These are phyloP conservation scores for Rhizopus sp. DNA, from an alignment of 371 early-diverging fungal genomes.

Conservation along the genomic window DNA sequence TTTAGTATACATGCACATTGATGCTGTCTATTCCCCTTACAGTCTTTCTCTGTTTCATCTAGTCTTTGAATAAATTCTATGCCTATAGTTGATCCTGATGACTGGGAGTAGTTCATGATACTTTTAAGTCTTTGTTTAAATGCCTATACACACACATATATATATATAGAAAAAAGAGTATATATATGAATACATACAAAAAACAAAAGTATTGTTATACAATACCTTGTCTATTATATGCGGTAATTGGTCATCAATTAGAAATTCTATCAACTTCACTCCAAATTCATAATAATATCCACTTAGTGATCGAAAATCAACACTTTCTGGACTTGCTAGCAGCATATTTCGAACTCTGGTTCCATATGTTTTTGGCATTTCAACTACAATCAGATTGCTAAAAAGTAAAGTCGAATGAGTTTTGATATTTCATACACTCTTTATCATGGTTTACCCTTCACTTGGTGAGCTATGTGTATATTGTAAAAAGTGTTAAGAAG, in stretches of 20 bases:
- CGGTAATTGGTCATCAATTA: conserved; percentile 33
- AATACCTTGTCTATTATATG: conserved; percentile 33
- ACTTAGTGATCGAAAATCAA: conserved; percentile 40
- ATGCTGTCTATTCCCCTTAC: conserved; percentile 23
- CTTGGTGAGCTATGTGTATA: conserved; percentile 6
- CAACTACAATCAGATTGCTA: conserved; percentile 33
- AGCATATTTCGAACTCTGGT: conserved; percentile 44
- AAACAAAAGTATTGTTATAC: neutral
- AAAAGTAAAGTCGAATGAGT: neutral
- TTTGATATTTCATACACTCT: neutral
- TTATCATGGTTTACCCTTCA: neutral
- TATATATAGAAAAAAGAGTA: neutral
- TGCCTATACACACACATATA: conserved; percentile 21
- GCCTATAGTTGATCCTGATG: conserved; percentile 26
- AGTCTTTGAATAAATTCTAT: conserved; percentile 44
- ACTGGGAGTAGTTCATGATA: conserved; percentile 46
- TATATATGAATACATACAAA: neutral
- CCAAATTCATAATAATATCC: conserved; percentile 52
- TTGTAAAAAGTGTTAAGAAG: neutral
- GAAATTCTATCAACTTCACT: conserved; percentile 31
- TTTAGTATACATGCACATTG: neutral
- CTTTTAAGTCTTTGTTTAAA: conserved; percentile 37
- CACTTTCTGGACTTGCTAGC: conserved; percentile 37
- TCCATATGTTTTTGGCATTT: conserved; percentile 43
- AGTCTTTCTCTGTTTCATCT: conserved; percentile 53